phyloP scores from a whole-genome alignment of 208 protist genomes.

The Leptomonas pyrrhocoris region DNA sequence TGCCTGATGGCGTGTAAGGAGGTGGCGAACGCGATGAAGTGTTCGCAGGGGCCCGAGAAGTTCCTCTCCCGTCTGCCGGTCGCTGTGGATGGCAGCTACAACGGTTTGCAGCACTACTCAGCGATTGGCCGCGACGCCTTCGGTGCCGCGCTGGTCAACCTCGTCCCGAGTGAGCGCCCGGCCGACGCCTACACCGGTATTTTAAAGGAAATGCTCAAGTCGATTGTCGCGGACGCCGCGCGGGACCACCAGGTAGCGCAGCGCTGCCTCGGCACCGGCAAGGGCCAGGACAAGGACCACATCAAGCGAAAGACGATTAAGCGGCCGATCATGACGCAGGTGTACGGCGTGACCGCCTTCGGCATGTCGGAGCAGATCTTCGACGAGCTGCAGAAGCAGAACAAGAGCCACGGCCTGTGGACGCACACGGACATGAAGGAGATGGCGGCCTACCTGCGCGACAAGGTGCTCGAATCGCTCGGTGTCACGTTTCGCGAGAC shows the following conservation, averaged over 20 bases:
- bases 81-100: slow-evolving; percentile 97
- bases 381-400: slow-evolving; percentile 91
- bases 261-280: slow-evolving; percentile 83
- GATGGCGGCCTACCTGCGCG: slow-evolving; percentile 89
- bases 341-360: slow-evolving; percentile 97
- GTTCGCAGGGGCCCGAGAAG: slow-evolving; percentile 80
- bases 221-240: slow-evolving; percentile 82
- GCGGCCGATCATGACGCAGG: slow-evolving; percentile 99
- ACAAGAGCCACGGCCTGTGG: slow-evolving; percentile 90
- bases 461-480: slow-evolving; percentile 90
- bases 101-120: slow-evolving; percentile 99
- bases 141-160: slow-evolving; percentile 96
- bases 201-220: slow-evolving; percentile 90
- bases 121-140: slow-evolving; percentile 97
- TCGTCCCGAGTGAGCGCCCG: slow-evolving; percentile 92
- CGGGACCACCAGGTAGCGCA: slow-evolving; percentile 85
- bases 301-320: slow-evolving; percentile 98
- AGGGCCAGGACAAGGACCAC: slow-evolving; percentile 87
- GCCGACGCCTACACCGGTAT: slow-evolving; percentile 98
- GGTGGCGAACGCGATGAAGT: slow-evolving; percentile 90
- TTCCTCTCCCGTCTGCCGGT: slow-evolving; percentile 95
- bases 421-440: slow-evolving; percentile 89
- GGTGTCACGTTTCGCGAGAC: slow-evolving; percentile 89
- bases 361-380: slow-evolving; percentile 97
- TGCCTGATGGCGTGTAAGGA: slow-evolving; percentile 95